Base-by-base conservation (phyloP, 2,329 filamentous ascomycete species). In the Fusarium sp. region DNA sequence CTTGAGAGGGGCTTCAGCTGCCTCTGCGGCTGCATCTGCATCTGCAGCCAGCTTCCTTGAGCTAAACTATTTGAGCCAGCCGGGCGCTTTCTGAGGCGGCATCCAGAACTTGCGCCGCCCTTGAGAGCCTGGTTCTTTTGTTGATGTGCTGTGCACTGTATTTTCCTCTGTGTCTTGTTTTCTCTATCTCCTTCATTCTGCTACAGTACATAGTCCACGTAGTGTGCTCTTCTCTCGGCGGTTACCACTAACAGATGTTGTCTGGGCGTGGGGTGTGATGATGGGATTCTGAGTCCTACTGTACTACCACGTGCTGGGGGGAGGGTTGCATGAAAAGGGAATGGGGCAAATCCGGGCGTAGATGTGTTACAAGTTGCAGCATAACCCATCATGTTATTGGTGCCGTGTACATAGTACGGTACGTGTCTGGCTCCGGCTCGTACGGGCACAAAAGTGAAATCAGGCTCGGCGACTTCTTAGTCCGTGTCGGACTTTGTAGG, bases 1-100 rank as follows among this genome's bases (percentile, higher is more conserved):
- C 62, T 65, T 65, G 54, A 49, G 61, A 53, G 61, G 47, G 62
- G 38, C 43, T 65, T 65, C 62, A 65, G 62, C 62, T 65, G 40
- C 53, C 47, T 36, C 44, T 64, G 28, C 26, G 26, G 26, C 26
- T 43, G 31, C 22, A 36, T 19, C 34, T 36, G 28, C 45, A 38
- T 42, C 42, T 59, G 60, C 62, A 47, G 55, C 34, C 33, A 58
- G n/a, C 40, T 58, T 51, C 24, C 33, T 65, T 46, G 60, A 59
- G 60, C 60, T 65, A 59, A 46, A 38, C 24, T 57, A 40, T 33
- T 40, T 21, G n/a, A 21, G 19, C 19, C 26, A 38, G 17, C 8
- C 15, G 7, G 36, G 36, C 17, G 36, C 36, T n/a, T 19, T 10
- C 10, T 28, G 62, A 65, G 62, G 62, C 62, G 62, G 60, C 14